phyloP scores from a whole-genome alignment of 2,329 filamentous ascomycete species.

The Stemphylium lycopersici region DNA sequence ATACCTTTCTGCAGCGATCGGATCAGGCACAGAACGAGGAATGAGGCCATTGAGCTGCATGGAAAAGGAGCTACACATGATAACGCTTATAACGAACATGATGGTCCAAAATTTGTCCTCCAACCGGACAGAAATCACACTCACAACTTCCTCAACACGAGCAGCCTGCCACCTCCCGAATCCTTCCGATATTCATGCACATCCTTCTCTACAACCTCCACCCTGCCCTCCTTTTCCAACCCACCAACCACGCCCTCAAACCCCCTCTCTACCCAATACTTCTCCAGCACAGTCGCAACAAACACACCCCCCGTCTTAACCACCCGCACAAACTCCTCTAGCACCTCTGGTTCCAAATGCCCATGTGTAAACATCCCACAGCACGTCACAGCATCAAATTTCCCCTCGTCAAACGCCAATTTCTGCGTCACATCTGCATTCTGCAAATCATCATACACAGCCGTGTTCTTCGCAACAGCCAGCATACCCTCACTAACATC shows the following conservation, averaged over 20 bases:
- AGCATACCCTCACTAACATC: slow-evolving; percentile 63
- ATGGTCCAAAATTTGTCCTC: too few species aligned
- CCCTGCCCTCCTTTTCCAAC: slow-evolving; percentile 42
- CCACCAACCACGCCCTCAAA: slow-evolving; percentile 56
- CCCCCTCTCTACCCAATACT: slow-evolving; percentile 57
- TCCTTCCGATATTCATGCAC: slow-evolving; percentile 40
- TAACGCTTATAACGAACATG: too few species aligned
- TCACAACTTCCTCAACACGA: slow-evolving; percentile 12
- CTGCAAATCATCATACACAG: slow-evolving; percentile 55
- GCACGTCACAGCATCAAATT: slow-evolving; percentile 60
- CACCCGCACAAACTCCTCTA: slow-evolving; percentile 59
- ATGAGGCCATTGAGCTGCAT: too few species aligned
- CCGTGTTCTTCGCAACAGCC: slow-evolving; percentile 56
- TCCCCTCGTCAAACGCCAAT: slow-evolving; percentile 49
- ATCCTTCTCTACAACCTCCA: slow-evolving; percentile 46
- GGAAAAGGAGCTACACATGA: too few species aligned
- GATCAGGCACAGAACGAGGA: too few species aligned
- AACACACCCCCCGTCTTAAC: slow-evolving; percentile 56
- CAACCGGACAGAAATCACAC: background rate
- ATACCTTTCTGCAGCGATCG: too few species aligned
- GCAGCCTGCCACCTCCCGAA: slow-evolving; percentile 23
- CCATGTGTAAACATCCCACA: slow-evolving; percentile 62
- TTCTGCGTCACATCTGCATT: slow-evolving; percentile 56
- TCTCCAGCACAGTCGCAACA: slow-evolving; percentile 59
- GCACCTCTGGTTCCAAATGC: slow-evolving; percentile 58